Evolutionary conservation across 2,329 filamentous ascomycete species (phyloP).

Genomic region (Colletotrichum phormii): DNA sequence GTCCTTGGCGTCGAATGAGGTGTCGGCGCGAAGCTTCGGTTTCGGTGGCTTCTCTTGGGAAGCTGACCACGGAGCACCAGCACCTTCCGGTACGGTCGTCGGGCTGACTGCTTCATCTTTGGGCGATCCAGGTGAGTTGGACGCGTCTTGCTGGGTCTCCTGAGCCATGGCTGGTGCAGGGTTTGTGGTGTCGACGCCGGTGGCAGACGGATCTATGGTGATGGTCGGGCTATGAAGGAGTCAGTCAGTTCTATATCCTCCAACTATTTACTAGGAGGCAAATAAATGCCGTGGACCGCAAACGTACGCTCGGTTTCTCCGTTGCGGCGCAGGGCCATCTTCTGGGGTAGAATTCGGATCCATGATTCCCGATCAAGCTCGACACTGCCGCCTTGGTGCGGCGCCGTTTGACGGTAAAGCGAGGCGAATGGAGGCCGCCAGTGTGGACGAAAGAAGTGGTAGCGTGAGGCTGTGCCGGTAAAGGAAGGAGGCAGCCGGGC

Average conservation of each 20-base stretch:
- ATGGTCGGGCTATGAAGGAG: slow-evolving; percentile 59
- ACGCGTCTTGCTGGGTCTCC: slow-evolving; percentile 39
- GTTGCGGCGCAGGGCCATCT: slow-evolving; percentile 33
- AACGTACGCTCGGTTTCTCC: slow-evolving; percentile 54
- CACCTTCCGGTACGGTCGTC: slow-evolving; percentile 49
- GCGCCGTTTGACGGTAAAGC: slow-evolving; percentile 21
- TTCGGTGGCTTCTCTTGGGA: slow-evolving; percentile 40
- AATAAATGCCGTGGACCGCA: not conserved
- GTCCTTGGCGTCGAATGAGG: slow-evolving; percentile 74
- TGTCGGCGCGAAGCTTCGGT: slow-evolving; percentile 63
- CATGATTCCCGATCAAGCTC: slow-evolving; percentile 18
- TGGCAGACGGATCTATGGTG: slow-evolving; percentile 64
- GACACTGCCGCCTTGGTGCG: slow-evolving; percentile 24
- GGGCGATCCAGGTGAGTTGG: slow-evolving; percentile 49
- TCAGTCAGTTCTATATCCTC: slow-evolving; percentile 33
- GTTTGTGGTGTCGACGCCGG: slow-evolving; percentile 43
- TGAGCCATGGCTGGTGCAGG: slow-evolving; percentile 45
- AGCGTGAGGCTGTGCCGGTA: slow-evolving; percentile 25
- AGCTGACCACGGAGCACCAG: slow-evolving; percentile 41
- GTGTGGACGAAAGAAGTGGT: slow-evolving; percentile 7
- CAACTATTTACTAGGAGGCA: not conserved
- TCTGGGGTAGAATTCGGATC: slow-evolving; percentile 27
- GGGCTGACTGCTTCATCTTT: slow-evolving; percentile 56
- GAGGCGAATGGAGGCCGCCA: slow-evolving; percentile 16
- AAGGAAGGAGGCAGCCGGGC: slow-evolving; percentile 26